Percentiles rank a stretch among this genome's conserved stretches.
Evolutionary conservation across 1,284 basidiomycete species (phyloP).

Genomic region (Inonotus obliquus): DNA sequence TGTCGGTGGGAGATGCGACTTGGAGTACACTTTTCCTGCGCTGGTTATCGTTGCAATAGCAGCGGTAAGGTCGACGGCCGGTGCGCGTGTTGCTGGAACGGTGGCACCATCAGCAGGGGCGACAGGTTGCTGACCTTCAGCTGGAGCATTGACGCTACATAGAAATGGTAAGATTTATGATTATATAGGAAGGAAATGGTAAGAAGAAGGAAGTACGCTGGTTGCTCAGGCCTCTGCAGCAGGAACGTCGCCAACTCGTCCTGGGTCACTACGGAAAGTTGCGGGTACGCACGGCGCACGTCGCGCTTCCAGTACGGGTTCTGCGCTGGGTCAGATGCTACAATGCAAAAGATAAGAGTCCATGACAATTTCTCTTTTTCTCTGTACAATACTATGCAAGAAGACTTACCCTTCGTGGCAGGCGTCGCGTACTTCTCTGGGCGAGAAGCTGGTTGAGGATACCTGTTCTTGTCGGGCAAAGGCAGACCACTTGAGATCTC

Average conservation of each 20-base stretch:
- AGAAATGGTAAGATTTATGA: slow-evolving; percentile 19
- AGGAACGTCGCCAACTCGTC: slow-evolving; percentile 76
- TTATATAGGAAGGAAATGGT: background rate
- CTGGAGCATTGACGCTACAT: slow-evolving; percentile 53
- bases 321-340: slow-evolving; percentile 77
- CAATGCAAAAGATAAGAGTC: slow-evolving; percentile 3
- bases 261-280: slow-evolving; percentile 82
- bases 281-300: slow-evolving; percentile 87
- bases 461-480: slow-evolving; percentile 65
- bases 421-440: slow-evolving; percentile 84
- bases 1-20: slow-evolving; percentile 66
- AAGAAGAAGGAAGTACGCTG: slow-evolving; percentile 46
- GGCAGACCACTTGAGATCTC: slow-evolving; percentile 93
- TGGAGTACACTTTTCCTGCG: slow-evolving; percentile 57
- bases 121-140: slow-evolving; percentile 33
- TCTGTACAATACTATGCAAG: slow-evolving; percentile 10
- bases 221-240: slow-evolving; percentile 69
- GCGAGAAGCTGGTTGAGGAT: slow-evolving; percentile 82
- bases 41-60: slow-evolving; percentile 65
- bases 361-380: slow-evolving; percentile 10
- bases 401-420: slow-evolving; percentile 72
- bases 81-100: slow-evolving; percentile 43
- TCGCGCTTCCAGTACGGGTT: slow-evolving; percentile 95
- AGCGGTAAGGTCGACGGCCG: slow-evolving; percentile 55
- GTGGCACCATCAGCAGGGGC: slow-evolving; percentile 31